Evolutionary conservation across 108 stramenopile genomes (phyloP).

Genomic region (Hondaea fermentalgiana): DNA sequence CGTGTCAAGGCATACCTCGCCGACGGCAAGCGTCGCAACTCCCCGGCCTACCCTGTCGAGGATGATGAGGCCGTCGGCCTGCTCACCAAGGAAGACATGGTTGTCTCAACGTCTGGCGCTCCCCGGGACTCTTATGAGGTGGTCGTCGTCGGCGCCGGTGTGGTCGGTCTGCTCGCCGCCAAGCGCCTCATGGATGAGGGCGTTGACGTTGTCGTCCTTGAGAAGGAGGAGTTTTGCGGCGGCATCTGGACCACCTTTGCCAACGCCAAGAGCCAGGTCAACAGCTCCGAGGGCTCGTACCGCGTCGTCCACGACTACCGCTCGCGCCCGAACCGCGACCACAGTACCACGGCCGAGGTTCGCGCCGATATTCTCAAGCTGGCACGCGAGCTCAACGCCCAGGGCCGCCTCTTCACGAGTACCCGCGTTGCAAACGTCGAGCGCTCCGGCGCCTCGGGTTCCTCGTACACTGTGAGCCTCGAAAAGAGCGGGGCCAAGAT

Average conservation of each 20-base stretch:
- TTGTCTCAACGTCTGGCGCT: neutral
- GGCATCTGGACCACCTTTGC: conserved; percentile 21
- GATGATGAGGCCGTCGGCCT: neutral
- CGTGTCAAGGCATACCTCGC: neutral
- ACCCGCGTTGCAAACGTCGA: neutral
- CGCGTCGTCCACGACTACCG: neutral
- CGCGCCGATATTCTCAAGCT: neutral
- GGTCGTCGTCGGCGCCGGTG: conserved; percentile 9
- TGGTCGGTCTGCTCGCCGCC: neutral
- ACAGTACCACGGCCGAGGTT: conserved; percentile 8
- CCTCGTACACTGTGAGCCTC: neutral
- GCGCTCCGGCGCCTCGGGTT: neutral
- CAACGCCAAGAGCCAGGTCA: conserved; percentile 9
- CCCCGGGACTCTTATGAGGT: neutral
- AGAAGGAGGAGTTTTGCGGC: neutral
- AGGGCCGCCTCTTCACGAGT: neutral
- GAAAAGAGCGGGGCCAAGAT: neutral
- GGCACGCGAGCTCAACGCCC: neutral
- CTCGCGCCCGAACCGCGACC: neutral
- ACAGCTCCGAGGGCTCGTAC: conserved; percentile 12
- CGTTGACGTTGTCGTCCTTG: neutral
- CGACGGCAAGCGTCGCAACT: neutral
- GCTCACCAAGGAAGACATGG: neutral
- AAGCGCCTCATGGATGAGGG: neutral
- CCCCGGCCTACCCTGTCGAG: neutral